Evolutionary conservation across 495 filamentous ascomycete species (phyloP).

Genomic region (Talaromyces ruber): DNA sequence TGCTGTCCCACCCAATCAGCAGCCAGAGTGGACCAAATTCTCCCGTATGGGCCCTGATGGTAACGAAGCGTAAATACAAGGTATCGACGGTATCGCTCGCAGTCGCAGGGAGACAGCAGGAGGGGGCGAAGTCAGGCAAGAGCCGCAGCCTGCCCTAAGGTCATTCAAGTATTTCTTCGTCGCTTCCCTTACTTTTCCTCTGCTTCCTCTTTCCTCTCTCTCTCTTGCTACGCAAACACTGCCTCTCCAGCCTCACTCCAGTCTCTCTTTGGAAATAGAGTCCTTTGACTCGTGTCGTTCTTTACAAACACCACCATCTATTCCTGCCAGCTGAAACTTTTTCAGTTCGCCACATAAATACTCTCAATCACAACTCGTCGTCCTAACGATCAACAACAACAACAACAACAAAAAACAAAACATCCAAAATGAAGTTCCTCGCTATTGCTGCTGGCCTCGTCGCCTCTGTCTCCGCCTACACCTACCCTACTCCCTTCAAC

Average conservation of each 20-base stretch:
- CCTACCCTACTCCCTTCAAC: constrained; percentile 37
- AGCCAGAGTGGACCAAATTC: not conserved
- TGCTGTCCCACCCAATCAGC: not conserved
- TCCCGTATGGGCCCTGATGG: not conserved
- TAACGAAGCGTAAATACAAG: not conserved
- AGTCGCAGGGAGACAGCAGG: not conserved
- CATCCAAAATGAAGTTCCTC: constrained; percentile 50
- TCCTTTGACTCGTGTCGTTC: constrained; percentile 16
- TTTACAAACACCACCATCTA: constrained; percentile 7
- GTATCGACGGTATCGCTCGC: not conserved
- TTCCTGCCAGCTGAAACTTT: not conserved
- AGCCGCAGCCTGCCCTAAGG: not conserved
- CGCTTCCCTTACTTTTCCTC: constrained; percentile 9
- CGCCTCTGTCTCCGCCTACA: constrained; percentile 45
- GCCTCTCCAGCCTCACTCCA: constrained; percentile 13
- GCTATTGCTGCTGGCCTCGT: constrained; percentile 36
- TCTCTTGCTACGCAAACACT: constrained; percentile 14
- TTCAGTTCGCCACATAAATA: not conserved
- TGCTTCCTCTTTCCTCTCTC: constrained; percentile 16
- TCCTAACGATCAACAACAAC: constrained; percentile 10
- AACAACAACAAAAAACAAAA: constrained; percentile 5
- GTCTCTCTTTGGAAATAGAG: constrained; percentile 15
- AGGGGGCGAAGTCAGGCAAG: not conserved
- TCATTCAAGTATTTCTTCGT: constrained; percentile 5
- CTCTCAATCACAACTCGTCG: constrained; percentile 6